Evolutionary conservation across 2,329 filamentous ascomycete species (phyloP), one percentile per base, ranked within the genome.

Genomic region (Blastomyces silverae): DNA sequence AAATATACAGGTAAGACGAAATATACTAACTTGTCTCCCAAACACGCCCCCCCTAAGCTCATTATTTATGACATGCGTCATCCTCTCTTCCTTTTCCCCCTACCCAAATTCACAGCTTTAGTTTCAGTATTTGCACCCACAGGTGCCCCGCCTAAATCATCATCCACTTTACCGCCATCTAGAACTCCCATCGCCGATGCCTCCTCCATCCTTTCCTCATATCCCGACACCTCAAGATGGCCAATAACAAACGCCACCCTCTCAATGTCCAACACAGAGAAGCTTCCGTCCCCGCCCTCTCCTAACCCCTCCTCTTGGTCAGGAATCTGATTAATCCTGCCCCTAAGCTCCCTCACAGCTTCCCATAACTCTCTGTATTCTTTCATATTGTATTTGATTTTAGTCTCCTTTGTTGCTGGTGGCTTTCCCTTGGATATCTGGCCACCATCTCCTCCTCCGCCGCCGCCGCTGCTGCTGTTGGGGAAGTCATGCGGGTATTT

Each of bases 321-420:
- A 3, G 42, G 58, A 1, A 61, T 63, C 22, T 64, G 48, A 6
- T 73, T 70, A 31, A 78, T 59, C 15, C 73, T 67, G 31, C 25
- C 48, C 22, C 65, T 66, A 22, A 78, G 50, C 31, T 64, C 62
- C 56, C 62, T 42, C 31, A 71, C 70, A 10, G 70, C 71, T 48
- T 71, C 65, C 72, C 75, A 78, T 7, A 78, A 62, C 56, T 68
- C 56, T 55, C 69, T 65, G 67, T 79, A 80, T 67, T 80, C 78
- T 22, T 71, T 68, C 57, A 76, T 59, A 60, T 72, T 77, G 66
- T 80, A 80, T 67, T 77, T 79, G n/a, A 77, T 70, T 66, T 74
- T 76, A 56, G 74, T 63, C 53, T 73, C 65, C 67, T 59, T 68
- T 66, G 52, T 61, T 42, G 5, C 50, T 10, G 44, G 62, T 39